These are phyloP conservation scores for Golubevia sp. DNA, from an alignment of 1,284 basidiomycete genomes.

Conservation along the genomic window DNA sequence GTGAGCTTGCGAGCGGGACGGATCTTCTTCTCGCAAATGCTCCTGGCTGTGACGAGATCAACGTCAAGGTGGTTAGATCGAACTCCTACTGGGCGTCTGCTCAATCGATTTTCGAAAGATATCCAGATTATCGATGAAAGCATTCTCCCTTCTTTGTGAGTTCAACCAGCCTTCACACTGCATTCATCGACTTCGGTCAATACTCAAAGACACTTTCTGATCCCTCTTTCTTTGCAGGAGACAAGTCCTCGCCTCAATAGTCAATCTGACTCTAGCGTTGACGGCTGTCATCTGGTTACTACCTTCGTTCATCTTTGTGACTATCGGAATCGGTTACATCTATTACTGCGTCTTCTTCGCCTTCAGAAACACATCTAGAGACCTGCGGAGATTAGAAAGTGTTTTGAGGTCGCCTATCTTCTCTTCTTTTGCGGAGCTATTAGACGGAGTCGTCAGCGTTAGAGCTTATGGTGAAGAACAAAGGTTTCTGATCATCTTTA, in stretches of 20 bases:
- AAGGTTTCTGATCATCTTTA: constrained; percentile 15
- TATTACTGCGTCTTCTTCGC: constrained; percentile 13
- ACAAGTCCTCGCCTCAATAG: not conserved
- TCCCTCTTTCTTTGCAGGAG: no score
- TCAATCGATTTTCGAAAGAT: not conserved
- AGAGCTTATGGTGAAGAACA: not conserved
- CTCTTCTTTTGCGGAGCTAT: not conserved
- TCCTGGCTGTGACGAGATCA: constrained; percentile 32
- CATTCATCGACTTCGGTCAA: no score
- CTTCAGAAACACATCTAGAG: not conserved
- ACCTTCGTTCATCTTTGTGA: not conserved
- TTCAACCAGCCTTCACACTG: no score
- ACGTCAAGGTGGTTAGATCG: constrained; percentile 41
- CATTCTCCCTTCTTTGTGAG: constrained; percentile 8
- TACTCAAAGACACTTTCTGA: no score
- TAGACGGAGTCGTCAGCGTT: not conserved
- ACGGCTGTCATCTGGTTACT: not conserved
- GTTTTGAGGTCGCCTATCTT: not conserved
- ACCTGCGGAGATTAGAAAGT: not conserved
- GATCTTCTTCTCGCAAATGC: constrained; percentile 30
- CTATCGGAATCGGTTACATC: constrained; percentile 17
- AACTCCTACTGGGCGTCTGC: constrained; percentile 40
- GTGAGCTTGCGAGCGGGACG: constrained; percentile 19
- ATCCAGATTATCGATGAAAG: not conserved
- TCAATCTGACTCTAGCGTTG: not conserved